Conservation (phyloP, 306 rosid genomes). For the Ceratonia siliqua region DNA sequence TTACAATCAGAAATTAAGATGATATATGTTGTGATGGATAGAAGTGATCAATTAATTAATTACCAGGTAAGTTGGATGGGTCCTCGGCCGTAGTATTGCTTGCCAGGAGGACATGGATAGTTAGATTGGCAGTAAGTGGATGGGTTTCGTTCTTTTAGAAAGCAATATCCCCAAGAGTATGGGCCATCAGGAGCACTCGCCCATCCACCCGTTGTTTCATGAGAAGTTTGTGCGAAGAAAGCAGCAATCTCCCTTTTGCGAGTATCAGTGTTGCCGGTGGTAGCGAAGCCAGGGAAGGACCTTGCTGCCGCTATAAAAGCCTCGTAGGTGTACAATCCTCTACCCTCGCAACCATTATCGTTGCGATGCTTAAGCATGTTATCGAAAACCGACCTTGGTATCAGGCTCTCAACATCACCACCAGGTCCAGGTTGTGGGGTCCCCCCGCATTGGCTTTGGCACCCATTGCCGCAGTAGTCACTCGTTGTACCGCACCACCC, state of each 20-base stretch:
- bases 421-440: background rate
- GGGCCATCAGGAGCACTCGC: conserved; percentile 63
- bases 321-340: conserved; percentile 54
- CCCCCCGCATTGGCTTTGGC: conserved; percentile 52
- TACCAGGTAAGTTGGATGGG: conserved; percentile 70
- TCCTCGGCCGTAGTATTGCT: conserved; percentile 65
- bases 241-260: conserved; percentile 67
- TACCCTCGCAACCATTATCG: conserved; percentile 41
- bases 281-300: conserved; percentile 49
- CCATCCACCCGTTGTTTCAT: conserved; percentile 77
- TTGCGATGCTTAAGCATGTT: conserved; percentile 57
- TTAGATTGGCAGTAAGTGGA: conserved; percentile 36
- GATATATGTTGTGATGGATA: background rate
- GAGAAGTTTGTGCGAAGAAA: conserved; percentile 77
- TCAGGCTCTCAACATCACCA: conserved; percentile 35
- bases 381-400: conserved; percentile 35
- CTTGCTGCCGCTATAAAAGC: conserved; percentile 57
- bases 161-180: conserved; percentile 73
- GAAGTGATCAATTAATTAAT: background rate
- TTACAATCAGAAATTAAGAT: no score
- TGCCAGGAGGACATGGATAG: conserved; percentile 57
- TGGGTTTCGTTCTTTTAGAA: conserved; percentile 35
- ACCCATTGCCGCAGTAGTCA: conserved; percentile 32
- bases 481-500: conserved; percentile 51
- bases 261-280: conserved; percentile 53